Percentiles rank a stretch among this genome's conserved stretches.
These are phyloP conservation scores for Tylopilus balloui DNA, from an alignment of 768 basidiomycete species.

Conservation along the genomic window DNA sequence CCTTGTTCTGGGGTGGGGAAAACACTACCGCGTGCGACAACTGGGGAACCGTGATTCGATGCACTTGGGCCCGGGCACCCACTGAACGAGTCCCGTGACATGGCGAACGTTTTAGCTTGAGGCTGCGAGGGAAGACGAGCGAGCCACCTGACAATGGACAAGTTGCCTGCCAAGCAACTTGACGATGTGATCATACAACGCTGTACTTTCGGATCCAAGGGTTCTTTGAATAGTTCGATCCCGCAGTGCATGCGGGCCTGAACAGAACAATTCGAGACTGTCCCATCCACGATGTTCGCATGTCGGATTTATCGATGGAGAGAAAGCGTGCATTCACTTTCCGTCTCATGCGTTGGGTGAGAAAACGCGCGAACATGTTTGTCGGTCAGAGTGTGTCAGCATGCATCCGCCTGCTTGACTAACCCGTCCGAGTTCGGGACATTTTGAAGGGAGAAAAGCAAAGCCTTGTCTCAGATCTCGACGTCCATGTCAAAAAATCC, in stretches of 20 bases:
- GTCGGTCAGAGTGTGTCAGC: background rate
- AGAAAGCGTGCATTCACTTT: too few relatives aligned
- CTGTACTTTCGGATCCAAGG: background rate
- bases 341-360: too few relatives aligned
- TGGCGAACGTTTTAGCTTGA: background rate
- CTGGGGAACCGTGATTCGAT: background rate
- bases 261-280: background rate
- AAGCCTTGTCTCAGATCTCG: background rate
- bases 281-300: background rate
- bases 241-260: constrained; percentile 1
- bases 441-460: background rate
- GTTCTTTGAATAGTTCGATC: constrained; percentile 1
- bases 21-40: background rate
- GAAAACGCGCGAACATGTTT: background rate
- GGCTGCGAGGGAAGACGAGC: background rate
- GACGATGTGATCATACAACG: background rate
- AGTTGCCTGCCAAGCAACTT: too few relatives aligned
- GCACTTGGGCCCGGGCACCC: background rate
- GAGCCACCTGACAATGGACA: too few relatives aligned
- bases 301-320: background rate
- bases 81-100: constrained; percentile 3
- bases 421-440: background rate
- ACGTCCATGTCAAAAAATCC: background rate
- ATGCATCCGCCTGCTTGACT: background rate
- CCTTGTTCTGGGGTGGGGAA: constrained; percentile 18